phyloP scores from a whole-genome alignment of 2,329 filamentous ascomycete genomes.

The Cytospora paraplurivora region DNA sequence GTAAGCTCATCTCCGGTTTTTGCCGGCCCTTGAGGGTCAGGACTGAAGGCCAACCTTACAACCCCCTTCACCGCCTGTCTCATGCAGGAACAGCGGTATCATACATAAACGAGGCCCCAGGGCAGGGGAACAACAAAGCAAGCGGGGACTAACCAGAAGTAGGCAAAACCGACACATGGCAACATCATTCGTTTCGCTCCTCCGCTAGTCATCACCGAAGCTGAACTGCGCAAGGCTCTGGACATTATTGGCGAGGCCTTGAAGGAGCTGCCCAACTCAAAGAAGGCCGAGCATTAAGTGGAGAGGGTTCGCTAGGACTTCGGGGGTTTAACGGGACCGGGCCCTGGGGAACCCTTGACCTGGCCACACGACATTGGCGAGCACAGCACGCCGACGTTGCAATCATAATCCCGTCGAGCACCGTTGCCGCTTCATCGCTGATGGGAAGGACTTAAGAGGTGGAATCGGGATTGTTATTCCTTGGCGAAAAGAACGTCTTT shows the following conservation, averaged over 20 bases:
- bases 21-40: slow-evolving; percentile 5
- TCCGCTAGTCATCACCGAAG: slow-evolving; percentile 89
- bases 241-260: slow-evolving; percentile 80
- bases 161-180: slow-evolving; percentile 98
- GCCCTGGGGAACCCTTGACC: slow-evolving; percentile 12
- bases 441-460: slow-evolving; percentile 30
- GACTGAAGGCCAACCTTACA: background rate
- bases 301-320: slow-evolving; percentile 11
- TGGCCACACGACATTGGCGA: slow-evolving; percentile 12
- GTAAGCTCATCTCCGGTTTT: slow-evolving; percentile 54
- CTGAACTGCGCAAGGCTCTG: slow-evolving; percentile 77
- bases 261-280: slow-evolving; percentile 72
- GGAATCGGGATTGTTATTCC: slow-evolving; percentile 8
- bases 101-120: slow-evolving; percentile 15
- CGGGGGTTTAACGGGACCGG: slow-evolving; percentile 16
- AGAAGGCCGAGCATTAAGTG: slow-evolving; percentile 43
- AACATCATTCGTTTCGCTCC: slow-evolving; percentile 99
- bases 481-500: slow-evolving; percentile 25
- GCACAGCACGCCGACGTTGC: slow-evolving; percentile 7
- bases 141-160: slow-evolving; percentile 33
- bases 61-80: slow-evolving; percentile 15
- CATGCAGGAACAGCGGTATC: slow-evolving; percentile 23
- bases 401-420: slow-evolving; percentile 22
- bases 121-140: slow-evolving; percentile 18
- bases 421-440: slow-evolving; percentile 27